phyloP scores from a whole-genome alignment of 495 filamentous ascomycete species.

The Talaromyces wortmannii region DNA sequence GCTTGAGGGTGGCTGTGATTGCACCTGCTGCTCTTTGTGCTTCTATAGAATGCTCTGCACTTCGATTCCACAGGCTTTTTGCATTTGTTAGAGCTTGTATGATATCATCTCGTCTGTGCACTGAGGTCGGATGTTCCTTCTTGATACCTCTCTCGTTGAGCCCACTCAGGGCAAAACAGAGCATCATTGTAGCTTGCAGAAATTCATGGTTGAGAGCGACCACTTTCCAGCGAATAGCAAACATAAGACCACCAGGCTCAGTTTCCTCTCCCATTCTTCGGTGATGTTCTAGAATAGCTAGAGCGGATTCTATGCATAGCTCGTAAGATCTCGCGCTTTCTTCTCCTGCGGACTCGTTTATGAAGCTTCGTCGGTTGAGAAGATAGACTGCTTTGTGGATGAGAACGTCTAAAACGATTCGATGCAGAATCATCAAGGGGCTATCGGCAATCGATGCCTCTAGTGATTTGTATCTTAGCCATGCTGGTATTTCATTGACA shows the following conservation, averaged over 20 bases:
- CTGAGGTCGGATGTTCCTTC: not conserved
- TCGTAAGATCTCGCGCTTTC: constrained; percentile 3
- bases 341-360: constrained; percentile 5
- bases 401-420: constrained; percentile 6
- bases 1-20: not conserved
- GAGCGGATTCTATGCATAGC: constrained; percentile 32
- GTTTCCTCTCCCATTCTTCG: constrained; percentile 22
- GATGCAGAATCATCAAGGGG: constrained; percentile 2
- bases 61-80: not conserved
- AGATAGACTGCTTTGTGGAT: constrained; percentile 8
- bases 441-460: constrained; percentile 8
- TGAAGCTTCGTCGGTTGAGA: constrained; percentile 8
- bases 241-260: constrained; percentile 20
- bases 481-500: constrained; percentile 1
- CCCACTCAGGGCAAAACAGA: constrained; percentile 19
- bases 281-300: constrained; percentile 21
- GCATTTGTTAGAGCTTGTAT: not conserved
- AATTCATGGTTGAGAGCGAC: constrained; percentile 26
- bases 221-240: constrained; percentile 22
- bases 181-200: constrained; percentile 27
- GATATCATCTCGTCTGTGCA: constrained; percentile 1
- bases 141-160: not conserved
- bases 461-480: not conserved
- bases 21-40: not conserved
- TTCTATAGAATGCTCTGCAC: not conserved